phyloP scores from a whole-genome alignment of 1,139 yeast species.

The Candida anutae region DNA sequence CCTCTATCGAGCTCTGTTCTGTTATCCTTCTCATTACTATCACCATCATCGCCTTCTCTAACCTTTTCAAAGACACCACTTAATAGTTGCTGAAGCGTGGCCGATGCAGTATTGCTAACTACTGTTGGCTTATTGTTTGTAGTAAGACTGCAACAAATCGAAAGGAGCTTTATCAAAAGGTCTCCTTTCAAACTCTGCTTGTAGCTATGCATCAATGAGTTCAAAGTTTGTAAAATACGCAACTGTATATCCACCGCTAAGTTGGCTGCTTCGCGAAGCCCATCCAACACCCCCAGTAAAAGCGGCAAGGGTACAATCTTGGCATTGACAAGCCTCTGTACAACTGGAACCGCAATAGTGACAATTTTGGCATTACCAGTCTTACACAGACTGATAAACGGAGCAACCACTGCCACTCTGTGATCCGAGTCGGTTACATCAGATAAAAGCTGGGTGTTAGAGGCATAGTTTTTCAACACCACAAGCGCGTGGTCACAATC shows the following conservation, averaged over 20 bases:
- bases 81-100: conserved; percentile 81
- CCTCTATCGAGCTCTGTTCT: conserved; percentile 39
- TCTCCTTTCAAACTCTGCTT: conserved; percentile 47
- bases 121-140: conserved; percentile 62
- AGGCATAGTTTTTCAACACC: conserved; percentile 28
- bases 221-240: conserved; percentile 79
- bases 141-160: conserved; percentile 67
- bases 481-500: conserved; percentile 59
- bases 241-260: conserved; percentile 78
- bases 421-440: conserved; percentile 21
- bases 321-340: conserved; percentile 9
- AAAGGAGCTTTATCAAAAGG: conserved; percentile 50
- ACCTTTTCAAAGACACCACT: conserved; percentile 60
- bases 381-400: conserved; percentile 67
- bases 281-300: conserved; percentile 49
- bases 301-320: conserved; percentile 39
- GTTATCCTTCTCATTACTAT: conserved; percentile 5
- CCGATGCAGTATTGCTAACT: conserved; percentile 88
- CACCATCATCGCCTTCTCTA: conserved; percentile 2
- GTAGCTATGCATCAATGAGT: conserved; percentile 64
- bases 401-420: conserved; percentile 50
- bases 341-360: conserved; percentile 39
- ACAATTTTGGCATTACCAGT: conserved; percentile 70
- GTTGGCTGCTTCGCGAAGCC: conserved; percentile 67
- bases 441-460: conserved; percentile 8